Conservation (phyloP, 2,329 filamentous ascomycete genomes). For the Trichophyton simii region DNA sequence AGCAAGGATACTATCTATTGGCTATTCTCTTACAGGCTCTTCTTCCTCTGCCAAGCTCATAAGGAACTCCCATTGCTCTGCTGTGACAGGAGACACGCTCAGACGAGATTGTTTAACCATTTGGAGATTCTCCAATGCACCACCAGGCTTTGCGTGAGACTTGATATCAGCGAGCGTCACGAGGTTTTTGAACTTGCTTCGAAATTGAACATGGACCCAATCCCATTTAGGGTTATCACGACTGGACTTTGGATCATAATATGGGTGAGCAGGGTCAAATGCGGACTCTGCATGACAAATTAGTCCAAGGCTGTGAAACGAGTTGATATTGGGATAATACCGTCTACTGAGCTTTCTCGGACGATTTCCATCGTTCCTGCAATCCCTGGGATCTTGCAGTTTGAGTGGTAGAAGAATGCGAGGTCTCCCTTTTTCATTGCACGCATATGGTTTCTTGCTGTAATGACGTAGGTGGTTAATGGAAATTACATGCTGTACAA, state of each 20-base stretch:
- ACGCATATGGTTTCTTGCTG: conserved; percentile 76
- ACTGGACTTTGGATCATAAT: conserved; percentile 69
- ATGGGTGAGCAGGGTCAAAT: conserved; percentile 59
- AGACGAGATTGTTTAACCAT: conserved; percentile 69
- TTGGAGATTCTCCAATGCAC: conserved; percentile 61
- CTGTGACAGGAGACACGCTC: conserved; percentile 52
- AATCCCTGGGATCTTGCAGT: conserved; percentile 79
- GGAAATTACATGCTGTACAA: neutral
- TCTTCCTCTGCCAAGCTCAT: conserved; percentile 29
- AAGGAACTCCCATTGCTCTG: conserved; percentile 38
- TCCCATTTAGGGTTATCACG: conserved; percentile 66
- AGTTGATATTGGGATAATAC: conserved; percentile 30
- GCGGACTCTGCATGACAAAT: conserved; percentile 46
- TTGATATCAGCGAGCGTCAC: conserved; percentile 63
- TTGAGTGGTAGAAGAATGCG: conserved; percentile 95
- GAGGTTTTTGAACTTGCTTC: conserved; percentile 62
- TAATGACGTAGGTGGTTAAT: neutral
- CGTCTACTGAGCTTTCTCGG: conserved; percentile 65
- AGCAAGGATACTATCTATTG: neutral
- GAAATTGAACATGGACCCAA: conserved; percentile 77
- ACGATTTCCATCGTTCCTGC: conserved; percentile 84
- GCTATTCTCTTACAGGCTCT: conserved; percentile 7
- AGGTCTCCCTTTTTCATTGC: conserved; percentile 84
- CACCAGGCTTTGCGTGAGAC: conserved; percentile 44
- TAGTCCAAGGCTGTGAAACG: neutral